These are phyloP conservation scores for Cutaneotrichosporon sp. DNA, from an alignment of 1,284 basidiomycete genomes.

Conservation along the genomic window DNA sequence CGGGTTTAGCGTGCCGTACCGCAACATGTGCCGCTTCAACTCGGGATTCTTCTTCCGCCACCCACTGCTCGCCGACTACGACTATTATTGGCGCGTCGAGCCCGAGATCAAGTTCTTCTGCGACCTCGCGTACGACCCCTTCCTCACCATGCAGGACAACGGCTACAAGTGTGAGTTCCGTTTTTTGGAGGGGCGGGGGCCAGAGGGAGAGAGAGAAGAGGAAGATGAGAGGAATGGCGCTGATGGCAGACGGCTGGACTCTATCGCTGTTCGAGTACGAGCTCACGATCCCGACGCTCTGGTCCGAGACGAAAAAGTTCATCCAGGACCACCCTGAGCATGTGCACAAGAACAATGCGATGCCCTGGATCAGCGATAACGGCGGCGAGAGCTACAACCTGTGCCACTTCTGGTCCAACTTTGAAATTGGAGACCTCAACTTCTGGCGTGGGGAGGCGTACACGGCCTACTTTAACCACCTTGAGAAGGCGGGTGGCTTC, in stretches of 20 bases:
- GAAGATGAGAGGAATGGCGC: not conserved
- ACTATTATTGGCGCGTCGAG: slow-evolving; percentile 90
- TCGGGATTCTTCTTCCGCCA: slow-evolving; percentile 83
- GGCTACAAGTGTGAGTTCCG: slow-evolving; percentile 60
- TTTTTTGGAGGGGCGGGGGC: too few species aligned
- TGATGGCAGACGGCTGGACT: slow-evolving; percentile 64
- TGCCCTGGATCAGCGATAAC: slow-evolving; percentile 74
- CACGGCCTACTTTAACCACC: slow-evolving; percentile 69
- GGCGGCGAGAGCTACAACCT: slow-evolving; percentile 53
- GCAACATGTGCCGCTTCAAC: slow-evolving; percentile 85
- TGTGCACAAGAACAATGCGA: slow-evolving; percentile 66
- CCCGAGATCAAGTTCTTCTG: slow-evolving; percentile 12
- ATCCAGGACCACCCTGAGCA: slow-evolving; percentile 66
- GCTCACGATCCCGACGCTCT: slow-evolving; percentile 74
- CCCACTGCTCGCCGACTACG: slow-evolving; percentile 72
- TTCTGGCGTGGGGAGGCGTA: slow-evolving; percentile 80
- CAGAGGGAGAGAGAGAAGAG: too few species aligned
- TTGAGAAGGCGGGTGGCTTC: slow-evolving; percentile 77
- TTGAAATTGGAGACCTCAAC: slow-evolving; percentile 72
- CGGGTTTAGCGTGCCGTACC: slow-evolving; percentile 65
- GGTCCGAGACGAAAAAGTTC: slow-evolving; percentile 71
- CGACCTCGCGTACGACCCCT: slow-evolving; percentile 65
- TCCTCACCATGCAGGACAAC: slow-evolving; percentile 79
- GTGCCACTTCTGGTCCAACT: slow-evolving; percentile 67
- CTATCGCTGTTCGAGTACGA: slow-evolving; percentile 75